Evolutionary conservation across 2,329 filamentous ascomycete species (phyloP), one percentile per base, ranked within the genome.

Genomic region (Colletotrichum sp.): DNA sequence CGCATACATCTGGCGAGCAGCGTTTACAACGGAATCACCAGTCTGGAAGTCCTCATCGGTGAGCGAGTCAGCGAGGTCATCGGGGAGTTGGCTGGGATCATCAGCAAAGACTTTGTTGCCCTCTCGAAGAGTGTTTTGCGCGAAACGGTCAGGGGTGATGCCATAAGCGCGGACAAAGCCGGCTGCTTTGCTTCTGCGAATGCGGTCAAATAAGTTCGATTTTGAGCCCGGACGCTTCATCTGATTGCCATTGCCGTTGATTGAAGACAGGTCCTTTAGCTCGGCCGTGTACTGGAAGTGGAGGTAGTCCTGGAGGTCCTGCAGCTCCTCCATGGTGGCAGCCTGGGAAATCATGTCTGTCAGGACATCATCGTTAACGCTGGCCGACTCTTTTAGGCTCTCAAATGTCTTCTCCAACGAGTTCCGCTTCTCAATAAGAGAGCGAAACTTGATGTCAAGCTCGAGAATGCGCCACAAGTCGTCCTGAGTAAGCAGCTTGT

Each of bases 401-500:
- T 95, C 92, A 78, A 93, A 96, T 1, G 93, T 94, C 85, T 92
- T 94, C 80, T 96, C 93, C 16, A 99, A 90, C 4, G 95, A 92
- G 80, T 96, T 96, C 49, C 96, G 93, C 88, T 98, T 98, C 81
- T 99, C 97, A 62, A 98, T 90, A 71, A 99, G 91, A 3, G 96
- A 97, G 64, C 96, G 93, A 84, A 98, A 99, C 84, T 98, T 98
- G 82, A 99, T 93, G 83, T 99, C 97, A 69, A 98, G 90, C 80
- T 99, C 97, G 57, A 99, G 91, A 67, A 99, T 95, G 71, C 96
- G 94, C 97, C 97, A 99, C 4, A 99, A 87, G 80, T 99, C 96
- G 78, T 95, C 95, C 86, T 98, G 96, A 76, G 94, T 96, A 52
- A 99, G 89, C 1, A 99, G 90, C 84, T 98, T 98, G 85, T 98